Evolutionary conservation across 208 protist genomes (phyloP), one percentile per base, ranked within the genome.

Genomic region (Acanthamoeba royreba): DNA sequence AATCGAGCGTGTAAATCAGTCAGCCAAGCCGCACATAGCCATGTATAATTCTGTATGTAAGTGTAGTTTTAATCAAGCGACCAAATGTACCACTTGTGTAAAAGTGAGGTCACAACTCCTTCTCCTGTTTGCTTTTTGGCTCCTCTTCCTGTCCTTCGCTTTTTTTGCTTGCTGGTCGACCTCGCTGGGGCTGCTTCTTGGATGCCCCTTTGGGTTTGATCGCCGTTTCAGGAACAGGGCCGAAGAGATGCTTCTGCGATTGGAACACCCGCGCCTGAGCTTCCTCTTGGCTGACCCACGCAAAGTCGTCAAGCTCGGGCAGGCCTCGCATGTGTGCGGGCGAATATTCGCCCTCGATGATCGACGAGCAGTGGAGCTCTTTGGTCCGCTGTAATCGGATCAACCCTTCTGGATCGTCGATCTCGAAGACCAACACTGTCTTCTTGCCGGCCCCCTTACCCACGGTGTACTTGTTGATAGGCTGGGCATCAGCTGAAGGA

Each of bases 261-360:
- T 53, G n/a, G 77, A 86, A 86, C 43, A 86, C 77, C 77, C 47
- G 35, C 25, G 42, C 46, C 22, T 47, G 45, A 2, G 77, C 77
- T 8, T 86, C 77, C 13, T 25, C 4, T 15, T 31, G n/a, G 9
- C 43, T 55, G 15, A 55, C 77, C 77, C 77, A 86, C 42, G 45
- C 17, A 35, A 58, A 86, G 46, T 38, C 77, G 46, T 86, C 77
- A 15, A 86, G 45, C 46, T 86, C 46, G 28, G 77, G 77, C 77
- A 58, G 42, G 25, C 77, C 77, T 11, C 46, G 42, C 77, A 86
- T 45, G n/a, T 47, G 45, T n/a, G 55, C 42, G n/a, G 77, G 77
- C 45, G 46, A 47, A 35, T 86, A 86, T 38, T 86, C 77, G n/a
- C 77, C 77, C 43, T 86, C 77, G 35, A 86, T 86, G 46, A 55